A percentile compares a stretch with the other conserved stretches of the same genome.
These are phyloP conservation scores for Wickerhamiella parazyma DNA, from an alignment of 805 yeast genomes.

Conservation along the genomic window DNA sequence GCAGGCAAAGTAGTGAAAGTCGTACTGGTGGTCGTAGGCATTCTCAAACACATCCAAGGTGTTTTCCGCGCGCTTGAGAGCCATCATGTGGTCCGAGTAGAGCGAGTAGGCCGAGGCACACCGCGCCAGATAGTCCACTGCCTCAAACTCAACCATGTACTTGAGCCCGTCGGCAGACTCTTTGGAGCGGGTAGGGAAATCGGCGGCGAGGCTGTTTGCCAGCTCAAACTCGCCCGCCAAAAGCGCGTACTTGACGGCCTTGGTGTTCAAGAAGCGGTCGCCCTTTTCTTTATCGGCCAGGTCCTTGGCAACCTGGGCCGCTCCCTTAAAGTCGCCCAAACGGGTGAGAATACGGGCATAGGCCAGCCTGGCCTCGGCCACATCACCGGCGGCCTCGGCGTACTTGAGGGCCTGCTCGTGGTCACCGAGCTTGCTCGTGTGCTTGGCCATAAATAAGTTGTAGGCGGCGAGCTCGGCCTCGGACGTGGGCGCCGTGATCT, in stretches of 20 bases:
- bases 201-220: conserved; percentile 58
- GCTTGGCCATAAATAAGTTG: conserved; percentile 33
- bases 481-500: conserved; percentile 15
- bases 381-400: conserved; percentile 29
- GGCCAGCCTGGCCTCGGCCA: conserved; percentile 66
- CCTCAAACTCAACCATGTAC: conserved; percentile 81
- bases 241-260: conserved; percentile 68
- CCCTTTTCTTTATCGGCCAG: conserved; percentile 72
- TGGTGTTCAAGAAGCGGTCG: conserved; percentile 84
- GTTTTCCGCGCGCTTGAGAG: conserved; percentile 64
- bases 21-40: conserved; percentile 74
- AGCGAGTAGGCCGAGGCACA: conserved; percentile 73
- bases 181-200: conserved; percentile 34
- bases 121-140: conserved; percentile 76
- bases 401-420: conserved; percentile 38
- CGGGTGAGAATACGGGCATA: conserved; percentile 75
- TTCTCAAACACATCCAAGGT: conserved; percentile 54
- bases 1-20: conserved; percentile 86
- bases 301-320: conserved; percentile 50
- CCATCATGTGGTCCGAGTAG: conserved; percentile 48
- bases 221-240: conserved; percentile 62
- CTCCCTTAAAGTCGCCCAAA: conserved; percentile 44
- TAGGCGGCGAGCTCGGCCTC: background rate
- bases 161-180: conserved; percentile 62
- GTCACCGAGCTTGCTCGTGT: conserved; percentile 44